Evolutionary conservation across 1,284 basidiomycete species (phyloP).

Genomic region (Apiotrichum domesticum): DNA sequence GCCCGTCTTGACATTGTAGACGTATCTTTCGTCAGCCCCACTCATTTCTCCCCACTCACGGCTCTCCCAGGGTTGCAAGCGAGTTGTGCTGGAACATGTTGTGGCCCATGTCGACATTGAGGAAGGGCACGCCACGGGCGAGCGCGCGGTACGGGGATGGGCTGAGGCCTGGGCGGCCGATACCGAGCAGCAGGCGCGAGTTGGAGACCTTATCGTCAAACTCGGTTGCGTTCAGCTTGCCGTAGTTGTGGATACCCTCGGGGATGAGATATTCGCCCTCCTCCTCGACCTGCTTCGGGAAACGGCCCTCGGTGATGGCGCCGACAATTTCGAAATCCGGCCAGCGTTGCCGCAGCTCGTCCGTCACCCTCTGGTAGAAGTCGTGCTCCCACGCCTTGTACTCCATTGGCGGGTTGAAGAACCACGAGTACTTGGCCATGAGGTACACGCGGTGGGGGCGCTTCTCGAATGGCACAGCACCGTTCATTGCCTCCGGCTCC

Average conservation of each 20-base stretch:
- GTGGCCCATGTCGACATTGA: not conserved
- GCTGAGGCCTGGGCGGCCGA: conserved; percentile 17
- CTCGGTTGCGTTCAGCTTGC: conserved; percentile 11
- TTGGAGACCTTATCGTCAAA: conserved; percentile 1
- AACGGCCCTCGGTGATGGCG: conserved; percentile 15
- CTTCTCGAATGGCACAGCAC: conserved; percentile 2
- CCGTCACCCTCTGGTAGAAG: conserved; percentile 10
- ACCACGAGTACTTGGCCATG: conserved; percentile 20
- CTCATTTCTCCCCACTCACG: too few relatives aligned
- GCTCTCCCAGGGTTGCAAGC: too few relatives aligned
- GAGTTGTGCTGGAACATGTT: too few relatives aligned
- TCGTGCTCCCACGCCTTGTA: conserved; percentile 1
- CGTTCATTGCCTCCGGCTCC: conserved; percentile 2
- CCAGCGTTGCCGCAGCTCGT: conserved; percentile 10
- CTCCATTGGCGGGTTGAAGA: conserved; percentile 15
- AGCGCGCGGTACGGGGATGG: conserved; percentile 21
- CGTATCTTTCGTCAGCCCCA: too few relatives aligned
- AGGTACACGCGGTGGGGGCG: conserved; percentile 21
- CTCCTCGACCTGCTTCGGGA: not conserved
- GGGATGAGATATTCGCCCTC: conserved; percentile 10
- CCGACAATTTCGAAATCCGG: conserved; percentile 16
- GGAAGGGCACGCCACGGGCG: conserved; percentile 2
- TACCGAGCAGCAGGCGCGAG: conserved; percentile 21
- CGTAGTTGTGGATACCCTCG: conserved; percentile 15
- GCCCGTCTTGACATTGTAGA: too few relatives aligned